Base-by-base conservation (phyloP, 2,329 filamentous ascomycete genomes). In the Clonostachys sp. region DNA sequence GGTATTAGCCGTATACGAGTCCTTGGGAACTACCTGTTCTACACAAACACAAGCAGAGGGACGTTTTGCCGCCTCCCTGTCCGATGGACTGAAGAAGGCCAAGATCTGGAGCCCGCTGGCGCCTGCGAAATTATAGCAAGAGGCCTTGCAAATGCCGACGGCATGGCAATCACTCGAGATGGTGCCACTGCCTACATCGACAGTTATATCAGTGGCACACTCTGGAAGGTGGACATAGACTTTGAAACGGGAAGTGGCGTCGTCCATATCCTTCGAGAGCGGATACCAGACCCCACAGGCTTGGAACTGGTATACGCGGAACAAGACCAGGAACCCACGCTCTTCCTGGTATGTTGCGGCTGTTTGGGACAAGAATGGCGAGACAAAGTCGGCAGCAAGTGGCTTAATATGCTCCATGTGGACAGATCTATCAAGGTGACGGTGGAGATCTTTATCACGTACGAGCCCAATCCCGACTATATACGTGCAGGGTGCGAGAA, bases 221-320 rank as follows among this genome's bases (percentile, higher is more conserved):
- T 51, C 3, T 51, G 50, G 50, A 34, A 47, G n/a, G 24, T 51
- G 8, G 47, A 51, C 16, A 36, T 47, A 16, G 47, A 51, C 13
- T 12, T 18, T 16, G 34, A 24, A 16, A 30, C 34, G 10, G 42
- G 36, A 7, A 33, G 34, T 12, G 34, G 8, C 5, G 42, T 38
- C 8, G 43, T 44, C 20, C 20, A 40, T 6, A 6, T 34, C n/a
- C 20, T 51, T 38, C 42, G 42, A 33, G 38, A 42, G 34, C 34
- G 45, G 20, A 38, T 51, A 12, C 39, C 45, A n/a, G 39, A 41
- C 17, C 47, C 50, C 2, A 51, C 50, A 5, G 39, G 34, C 13
- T 38, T 47, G 41, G 44, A 51, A 12, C 42, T 51, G 18, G 35
- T 46, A 12, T 42, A 48, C 20, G 20, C 8, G 2, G 44, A 45